Base-by-base conservation (phyloP, 139 green algal genomes). In the Limnomonas spitsbergensis region DNA sequence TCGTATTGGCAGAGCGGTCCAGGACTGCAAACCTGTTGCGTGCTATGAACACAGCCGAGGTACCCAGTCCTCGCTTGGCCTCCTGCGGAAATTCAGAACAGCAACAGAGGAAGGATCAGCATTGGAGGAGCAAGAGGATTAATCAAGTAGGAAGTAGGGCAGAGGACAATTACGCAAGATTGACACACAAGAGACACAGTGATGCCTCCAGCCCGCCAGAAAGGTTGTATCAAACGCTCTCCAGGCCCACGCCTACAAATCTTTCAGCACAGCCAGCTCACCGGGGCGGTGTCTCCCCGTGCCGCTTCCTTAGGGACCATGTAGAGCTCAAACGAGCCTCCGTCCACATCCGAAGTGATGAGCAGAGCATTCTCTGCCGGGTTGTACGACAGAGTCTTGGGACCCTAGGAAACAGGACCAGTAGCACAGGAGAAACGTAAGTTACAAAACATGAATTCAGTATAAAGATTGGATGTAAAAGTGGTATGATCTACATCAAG, bases 11-110 rank as follows among this genome's bases (percentile, higher is more conserved):
- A 31, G 78, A 66, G 80, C 93, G 94, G 90, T 99, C 96, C 80
- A 99, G 90, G 72, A 97, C 90, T 0, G 96, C 96, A 88, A 99
- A 99, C 52, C 96, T 88, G 88, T 99, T 99, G 80, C 96, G 91
- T 2, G 96, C 96, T 61, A 99, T 95, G 89, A 99, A 99, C 9
- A 98, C 94, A 0, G 96, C 94, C 0, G 86, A 92, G 0, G 78
- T 78, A 75, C 93, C 94, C 54, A 91, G 73, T 40, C 95, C 95
- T 20, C 92, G 86, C 86, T 94, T 94, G 34, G 88, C 82, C 76
- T 99, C 95, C 87, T 93, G 89, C 71, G n/a, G 6, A 85, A 4
- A 7, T 42, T 4, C 68, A 39, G n/a, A 32, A n/a, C n/a, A n/a
- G n/a, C n/a, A n/a, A n/a, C 24, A 14, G 47, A 61, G 47, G 14